phyloP scores from a whole-genome alignment of 164 flowering plant genomes.

The Brasenia schreberi region DNA sequence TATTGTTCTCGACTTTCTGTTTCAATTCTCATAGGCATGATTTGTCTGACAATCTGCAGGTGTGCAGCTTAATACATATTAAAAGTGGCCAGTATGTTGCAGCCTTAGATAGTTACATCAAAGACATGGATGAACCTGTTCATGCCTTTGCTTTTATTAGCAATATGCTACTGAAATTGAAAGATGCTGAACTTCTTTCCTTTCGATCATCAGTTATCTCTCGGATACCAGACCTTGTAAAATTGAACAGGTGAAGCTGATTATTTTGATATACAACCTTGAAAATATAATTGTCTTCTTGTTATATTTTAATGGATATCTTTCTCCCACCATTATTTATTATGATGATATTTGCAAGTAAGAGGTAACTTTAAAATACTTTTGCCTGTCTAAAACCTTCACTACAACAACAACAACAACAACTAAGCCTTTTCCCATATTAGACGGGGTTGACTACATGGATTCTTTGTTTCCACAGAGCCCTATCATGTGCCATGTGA shows the following conservation, averaged over 20 bases:
- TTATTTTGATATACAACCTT: neutral
- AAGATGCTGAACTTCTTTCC: conserved; percentile 28
- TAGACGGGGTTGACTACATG: too few relatives aligned
- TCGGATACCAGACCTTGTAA: conserved; percentile 59
- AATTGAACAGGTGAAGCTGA: conserved; percentile 59
- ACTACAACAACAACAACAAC: too few relatives aligned
- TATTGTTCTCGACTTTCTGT: neutral
- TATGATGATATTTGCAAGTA: too few relatives aligned
- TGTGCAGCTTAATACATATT: conserved; percentile 72
- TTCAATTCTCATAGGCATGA: neutral
- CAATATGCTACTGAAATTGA: conserved; percentile 23
- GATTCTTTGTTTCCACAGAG: too few relatives aligned
- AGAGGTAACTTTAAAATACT: too few relatives aligned
- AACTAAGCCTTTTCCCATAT: too few relatives aligned
- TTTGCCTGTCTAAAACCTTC: too few relatives aligned
- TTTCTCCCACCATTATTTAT: too few relatives aligned
- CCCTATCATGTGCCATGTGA: too few relatives aligned
- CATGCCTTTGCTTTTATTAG: conserved; percentile 80
- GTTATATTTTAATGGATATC: too few relatives aligned
- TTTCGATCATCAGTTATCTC: conserved; percentile 57
- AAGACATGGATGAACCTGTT: conserved; percentile 71
- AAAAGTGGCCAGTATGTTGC: conserved; percentile 42
- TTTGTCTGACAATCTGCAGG: conserved; percentile 28
- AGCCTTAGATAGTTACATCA: conserved; percentile 80
- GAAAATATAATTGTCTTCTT: neutral